These are phyloP conservation scores for Stemphylium lycopersici DNA, from an alignment of 2,329 filamentous ascomycete species.

Conservation along the genomic window DNA sequence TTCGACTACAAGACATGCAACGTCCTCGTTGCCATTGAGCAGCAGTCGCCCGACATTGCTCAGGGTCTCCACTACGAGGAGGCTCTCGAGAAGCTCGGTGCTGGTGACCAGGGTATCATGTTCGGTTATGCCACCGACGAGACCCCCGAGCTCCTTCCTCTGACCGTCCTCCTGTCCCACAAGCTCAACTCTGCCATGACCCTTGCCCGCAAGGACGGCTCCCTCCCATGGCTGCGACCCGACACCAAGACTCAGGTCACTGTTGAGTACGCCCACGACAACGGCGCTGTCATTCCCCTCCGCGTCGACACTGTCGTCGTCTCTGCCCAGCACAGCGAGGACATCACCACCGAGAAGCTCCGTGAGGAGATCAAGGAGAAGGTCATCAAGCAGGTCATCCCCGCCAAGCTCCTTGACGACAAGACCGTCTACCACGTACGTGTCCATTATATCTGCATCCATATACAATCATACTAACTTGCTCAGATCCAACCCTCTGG, in stretches of 20 bases:
- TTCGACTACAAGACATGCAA: conserved; percentile 99
- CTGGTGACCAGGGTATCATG: conserved; percentile 99
- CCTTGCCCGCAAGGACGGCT: conserved; percentile 83
- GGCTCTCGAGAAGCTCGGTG: conserved; percentile 95
- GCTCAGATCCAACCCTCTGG: conserved; percentile 89
- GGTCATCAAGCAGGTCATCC: conserved; percentile 95
- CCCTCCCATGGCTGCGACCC: conserved; percentile 90
- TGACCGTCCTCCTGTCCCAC: conserved; percentile 93
- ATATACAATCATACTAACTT: conserved; percentile 18
- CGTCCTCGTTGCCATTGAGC: conserved; percentile 97
- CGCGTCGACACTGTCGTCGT: conserved; percentile 97
- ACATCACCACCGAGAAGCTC: conserved; percentile 88
- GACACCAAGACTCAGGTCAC: conserved; percentile 99
- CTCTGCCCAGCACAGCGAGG: conserved; percentile 89
- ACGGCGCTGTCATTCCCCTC: conserved; percentile 87
- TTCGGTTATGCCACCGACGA: conserved; percentile 99
- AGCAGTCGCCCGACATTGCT: conserved; percentile 98
- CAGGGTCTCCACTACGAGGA: conserved; percentile 99
- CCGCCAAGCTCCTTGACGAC: conserved; percentile 88
- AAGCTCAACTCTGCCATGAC: conserved; percentile 97
- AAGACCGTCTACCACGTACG: conserved; percentile 92
- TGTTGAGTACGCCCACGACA: conserved; percentile 96
- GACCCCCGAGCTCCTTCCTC: conserved; percentile 94
- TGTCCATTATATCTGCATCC: conserved; percentile 20
- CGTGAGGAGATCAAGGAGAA: conserved; percentile 96